Evolutionary conservation across 2,329 filamentous ascomycete genomes (phyloP), one percentile per base, ranked within the genome.

Genomic region (Dothideomycetidae sp.): DNA sequence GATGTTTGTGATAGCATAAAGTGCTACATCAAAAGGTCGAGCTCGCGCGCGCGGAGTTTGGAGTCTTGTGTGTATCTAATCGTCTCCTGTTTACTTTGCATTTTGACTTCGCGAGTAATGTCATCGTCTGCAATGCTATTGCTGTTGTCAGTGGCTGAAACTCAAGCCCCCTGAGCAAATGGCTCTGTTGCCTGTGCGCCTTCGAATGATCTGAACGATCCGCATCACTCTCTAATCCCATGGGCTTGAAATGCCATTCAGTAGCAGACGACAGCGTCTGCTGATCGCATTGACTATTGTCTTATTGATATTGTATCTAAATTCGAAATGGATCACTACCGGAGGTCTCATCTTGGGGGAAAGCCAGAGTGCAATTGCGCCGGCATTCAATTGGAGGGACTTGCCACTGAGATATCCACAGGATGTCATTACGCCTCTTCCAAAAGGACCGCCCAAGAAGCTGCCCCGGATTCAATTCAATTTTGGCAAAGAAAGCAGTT

Each of bases 401-500:
- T 49, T 64, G 2, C 51, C 56, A 2, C 47, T 59, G n/a, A 53
- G 56, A 26, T 57, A 64, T 44, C 60, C 58, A 7, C 52, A 63
- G 31, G 45, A 51, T 14, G 48, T 48, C 5, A 44, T 59, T 29
- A 54, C 49, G 5, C 47, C 51, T 10, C 43, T 67, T 16, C 63
- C 63, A 7, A 55, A 51, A 3, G 55, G 48, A 11, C 48, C 52
- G 15, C 58, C 60, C 2, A 47, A 46, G 10, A 46, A 51, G 32
- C 53, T 66, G 1, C 62, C 63, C 0, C 55, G 50, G 36, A 56
- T 67, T 19, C 64, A 67, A 39, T 53, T 55, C 42, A 44, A 50
- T 1, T 66, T 67, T 42, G 41, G 50, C 1, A 32, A 46, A 4
- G 62, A 66, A 41, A 39, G 45, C n/a, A 37, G 39, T 42, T 56